These are phyloP conservation scores for Spiromastix sp. DNA, from an alignment of 2,329 filamentous ascomycete species.

Conservation along the genomic window DNA sequence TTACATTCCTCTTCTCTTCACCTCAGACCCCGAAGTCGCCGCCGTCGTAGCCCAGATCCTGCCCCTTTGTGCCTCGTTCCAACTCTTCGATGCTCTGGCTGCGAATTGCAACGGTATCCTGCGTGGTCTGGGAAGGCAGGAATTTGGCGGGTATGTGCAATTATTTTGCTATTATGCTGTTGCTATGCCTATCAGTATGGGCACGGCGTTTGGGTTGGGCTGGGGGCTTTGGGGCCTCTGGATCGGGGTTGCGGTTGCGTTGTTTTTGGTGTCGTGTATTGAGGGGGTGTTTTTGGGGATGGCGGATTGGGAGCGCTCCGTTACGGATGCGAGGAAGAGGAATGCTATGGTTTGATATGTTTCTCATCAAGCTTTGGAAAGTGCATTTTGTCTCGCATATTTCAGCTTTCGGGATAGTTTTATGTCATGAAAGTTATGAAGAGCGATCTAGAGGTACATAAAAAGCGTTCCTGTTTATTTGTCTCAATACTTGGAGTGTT, in stretches of 20 bases:
- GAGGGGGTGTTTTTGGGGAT: slow-evolving; percentile 47
- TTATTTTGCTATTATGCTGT: slow-evolving; percentile 78
- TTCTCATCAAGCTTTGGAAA: too few relatives aligned
- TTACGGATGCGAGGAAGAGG: slow-evolving; percentile 48
- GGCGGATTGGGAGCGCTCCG: slow-evolving; percentile 48
- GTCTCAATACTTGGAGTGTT: too few relatives aligned
- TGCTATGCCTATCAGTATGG: slow-evolving; percentile 74
- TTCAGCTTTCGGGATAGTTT: too few relatives aligned
- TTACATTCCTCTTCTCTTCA: slow-evolving; percentile 68
- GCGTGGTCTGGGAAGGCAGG: slow-evolving; percentile 76
- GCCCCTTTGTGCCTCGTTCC: slow-evolving; percentile 76
- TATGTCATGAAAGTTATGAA: too few relatives aligned
- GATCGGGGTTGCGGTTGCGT: slow-evolving; percentile 64
- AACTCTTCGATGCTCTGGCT: slow-evolving; percentile 75
- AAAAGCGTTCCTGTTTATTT: too few relatives aligned
- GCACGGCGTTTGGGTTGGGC: slow-evolving; percentile 61
- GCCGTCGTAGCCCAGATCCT: slow-evolving; percentile 58
- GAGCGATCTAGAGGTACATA: too few relatives aligned
- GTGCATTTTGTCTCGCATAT: too few relatives aligned
- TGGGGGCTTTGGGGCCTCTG: slow-evolving; percentile 77
- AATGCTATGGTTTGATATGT: slow-evolving; percentile 35
- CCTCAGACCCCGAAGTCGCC: slow-evolving; percentile 60
- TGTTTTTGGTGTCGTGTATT: slow-evolving; percentile 46
- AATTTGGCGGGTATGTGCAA: slow-evolving; percentile 82
- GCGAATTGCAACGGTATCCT: slow-evolving; percentile 75